These are phyloP conservation scores for Colletotrichum spaethianum DNA, from an alignment of 2,329 filamentous ascomycete genomes.

Conservation along the genomic window DNA sequence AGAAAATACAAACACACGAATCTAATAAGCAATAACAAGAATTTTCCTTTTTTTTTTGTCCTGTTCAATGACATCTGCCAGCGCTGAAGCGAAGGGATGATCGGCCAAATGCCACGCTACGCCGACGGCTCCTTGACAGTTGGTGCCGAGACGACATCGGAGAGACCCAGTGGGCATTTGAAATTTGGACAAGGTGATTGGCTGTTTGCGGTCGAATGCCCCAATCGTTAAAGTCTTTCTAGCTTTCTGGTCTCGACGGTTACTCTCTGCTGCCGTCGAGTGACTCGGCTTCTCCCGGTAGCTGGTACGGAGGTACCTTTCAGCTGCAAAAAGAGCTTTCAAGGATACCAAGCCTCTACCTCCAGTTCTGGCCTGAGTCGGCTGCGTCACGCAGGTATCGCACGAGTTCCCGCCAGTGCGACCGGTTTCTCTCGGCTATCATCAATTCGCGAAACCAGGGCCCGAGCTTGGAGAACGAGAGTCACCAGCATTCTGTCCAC, in stretches of 20 bases:
- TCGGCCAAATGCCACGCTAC: conserved; percentile 17
- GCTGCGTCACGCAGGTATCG: conserved; percentile 8
- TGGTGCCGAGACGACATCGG: conserved; percentile 37
- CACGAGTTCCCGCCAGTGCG: conserved; percentile 5
- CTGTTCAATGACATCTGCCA: conserved; percentile 5
- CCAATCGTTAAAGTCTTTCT: conserved; percentile 20
- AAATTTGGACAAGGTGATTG: conserved; percentile 38
- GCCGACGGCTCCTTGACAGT: conserved; percentile 19
- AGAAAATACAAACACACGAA: too few species aligned
- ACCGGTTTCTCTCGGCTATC: conserved; percentile 44
- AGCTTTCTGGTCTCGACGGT: background rate
- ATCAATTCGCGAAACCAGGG: conserved; percentile 31
- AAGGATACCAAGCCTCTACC: conserved; percentile 23
- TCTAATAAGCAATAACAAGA: background rate
- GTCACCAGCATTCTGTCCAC: conserved; percentile 17
- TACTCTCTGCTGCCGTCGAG: background rate
- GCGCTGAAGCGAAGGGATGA: conserved; percentile 11
- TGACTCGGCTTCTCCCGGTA: conserved; percentile 29
- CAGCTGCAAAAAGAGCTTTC: conserved; percentile 33
- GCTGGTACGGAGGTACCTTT: conserved; percentile 36
- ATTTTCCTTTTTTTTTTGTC: background rate
- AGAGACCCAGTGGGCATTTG: conserved; percentile 22
- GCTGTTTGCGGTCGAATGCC: background rate
- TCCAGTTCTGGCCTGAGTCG: rapidly evolving
- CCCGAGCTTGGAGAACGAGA: conserved; percentile 26